Percentiles rank a stretch among this genome's conserved stretches.
phyloP scores from a whole-genome alignment of 75 land plant species.

The Pseudotsuga menziesii region DNA sequence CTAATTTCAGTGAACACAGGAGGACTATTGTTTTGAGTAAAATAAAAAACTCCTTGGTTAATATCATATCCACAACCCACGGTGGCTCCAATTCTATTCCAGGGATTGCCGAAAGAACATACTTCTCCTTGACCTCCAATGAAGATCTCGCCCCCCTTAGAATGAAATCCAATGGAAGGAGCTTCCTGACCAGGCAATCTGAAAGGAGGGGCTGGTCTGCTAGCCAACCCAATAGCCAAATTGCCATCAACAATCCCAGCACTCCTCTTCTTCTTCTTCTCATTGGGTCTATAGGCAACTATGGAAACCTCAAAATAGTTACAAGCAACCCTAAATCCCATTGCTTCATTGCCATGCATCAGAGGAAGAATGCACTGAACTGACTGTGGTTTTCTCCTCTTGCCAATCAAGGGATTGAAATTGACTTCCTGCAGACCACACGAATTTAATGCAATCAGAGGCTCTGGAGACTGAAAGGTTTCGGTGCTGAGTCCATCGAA shows the following conservation, averaged over 20 bases:
- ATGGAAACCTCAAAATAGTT: neutral
- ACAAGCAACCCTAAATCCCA: neutral
- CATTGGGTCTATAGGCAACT: neutral
- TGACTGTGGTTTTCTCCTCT: conserved; percentile 7
- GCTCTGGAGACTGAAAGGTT: conserved; percentile 16
- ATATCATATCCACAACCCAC: conserved; percentile 21
- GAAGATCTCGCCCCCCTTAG: conserved; percentile 12
- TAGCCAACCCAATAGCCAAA: conserved; percentile 16
- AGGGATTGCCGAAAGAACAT: neutral
- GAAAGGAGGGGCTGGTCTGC: conserved; percentile 18
- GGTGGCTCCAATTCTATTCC: conserved; percentile 14
- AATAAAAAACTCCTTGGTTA: neutral
- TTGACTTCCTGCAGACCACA: conserved; percentile 8
- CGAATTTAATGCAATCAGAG: neutral
- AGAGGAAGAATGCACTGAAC: conserved; percentile 19
- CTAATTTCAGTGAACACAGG: neutral
- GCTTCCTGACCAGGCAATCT: conserved; percentile 14
- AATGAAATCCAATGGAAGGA: conserved; percentile 13
- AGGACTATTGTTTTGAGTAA: neutral
- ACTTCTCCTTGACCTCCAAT: neutral
- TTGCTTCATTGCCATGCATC: neutral
- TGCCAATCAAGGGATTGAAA: conserved; percentile 3
- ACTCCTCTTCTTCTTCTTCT: neutral
- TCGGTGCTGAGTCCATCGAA: conserved; percentile 22
- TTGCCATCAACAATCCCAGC: neutral